Evolutionary conservation across 2,329 filamentous ascomycete species (phyloP), one percentile per base, ranked within the genome.

Genomic region (Phaeosphaeriaceae sp.): DNA sequence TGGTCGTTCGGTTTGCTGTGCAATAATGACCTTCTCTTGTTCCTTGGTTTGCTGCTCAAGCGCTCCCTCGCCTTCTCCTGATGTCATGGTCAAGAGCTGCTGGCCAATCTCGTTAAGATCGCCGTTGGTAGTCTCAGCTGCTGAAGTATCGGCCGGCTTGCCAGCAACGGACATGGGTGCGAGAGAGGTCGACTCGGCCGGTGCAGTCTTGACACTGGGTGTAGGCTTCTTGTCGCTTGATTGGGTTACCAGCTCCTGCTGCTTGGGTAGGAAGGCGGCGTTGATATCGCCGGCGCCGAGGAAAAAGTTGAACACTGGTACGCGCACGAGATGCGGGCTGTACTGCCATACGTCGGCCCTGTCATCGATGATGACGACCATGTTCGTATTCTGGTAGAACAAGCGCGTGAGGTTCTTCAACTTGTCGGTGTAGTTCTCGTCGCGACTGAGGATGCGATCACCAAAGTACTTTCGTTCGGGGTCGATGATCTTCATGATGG

Each of bases 331-430:
- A 71, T 99, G 97, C 5, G 91, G 87, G 68, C 91, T 90, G 84
- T 97, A 98, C 67, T 90, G 88, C 95, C 95, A 99, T 8, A 99
- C 94, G 76, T 99, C 95, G 54, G 93, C 93, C 67, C 95, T 88
- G 78, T 99, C 95, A 75, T 99, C 95, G 65, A 99, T 99, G 70
- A 99, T 97, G 58, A 97, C 94, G 0, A 97, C 96, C 95, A 99
- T 99, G 78, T 97, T 94, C 6, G 94, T 98, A 78, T 96, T 96
- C 59, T 97, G 92, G 5, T 96, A 95, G 77, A 99, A 99, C 15
- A 99, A 80, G 8, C 95, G 88, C 73, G 95, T 91, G 28, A 99
- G 82, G 67, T 89, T 95, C 84, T 99, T 99, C 59, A 91, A 89
- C 2, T 90, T 92, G 77, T 98, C 89, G 76, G 91, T 97, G 55